A percentile compares a stretch with the other conserved stretches of the same genome.
Evolutionary conservation across 176 grass and related monocot genomes (phyloP).

Genomic region (Microstegium vimineum): DNA sequence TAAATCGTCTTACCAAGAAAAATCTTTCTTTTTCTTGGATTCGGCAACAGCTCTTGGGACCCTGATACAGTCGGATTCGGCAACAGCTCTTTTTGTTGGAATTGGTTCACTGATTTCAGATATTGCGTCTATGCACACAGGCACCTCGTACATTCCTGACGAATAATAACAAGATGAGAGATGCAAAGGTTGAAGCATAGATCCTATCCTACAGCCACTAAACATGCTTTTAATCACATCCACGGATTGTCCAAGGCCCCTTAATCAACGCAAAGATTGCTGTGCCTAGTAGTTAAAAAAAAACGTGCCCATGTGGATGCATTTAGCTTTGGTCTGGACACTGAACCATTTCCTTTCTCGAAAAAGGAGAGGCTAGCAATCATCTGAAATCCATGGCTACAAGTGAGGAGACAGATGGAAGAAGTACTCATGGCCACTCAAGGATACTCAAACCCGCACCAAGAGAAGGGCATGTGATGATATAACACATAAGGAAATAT

Average conservation of each 20-base stretch:
- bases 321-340: slow-evolving; percentile 21
- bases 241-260: background rate
- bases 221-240: slow-evolving; percentile 23
- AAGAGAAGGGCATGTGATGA: background rate
- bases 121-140: background rate
- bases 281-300: slow-evolving; percentile 10
- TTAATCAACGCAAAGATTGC: slow-evolving; percentile 13
- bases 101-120: background rate
- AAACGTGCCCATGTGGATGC: slow-evolving; percentile 24
- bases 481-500: background rate
- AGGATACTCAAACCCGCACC: background rate
- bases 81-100: too few relatives aligned
- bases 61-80: background rate
- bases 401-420: slow-evolving; percentile 12
- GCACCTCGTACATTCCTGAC: slow-evolving; percentile 22
- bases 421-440: background rate
- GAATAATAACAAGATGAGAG: slow-evolving; percentile 34
- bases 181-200: slow-evolving; percentile 28
- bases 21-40: background rate
- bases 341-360: background rate
- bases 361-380: slow-evolving; percentile 13
- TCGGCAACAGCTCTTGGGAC: background rate
- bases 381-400: slow-evolving; percentile 10
- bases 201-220: slow-evolving; percentile 37
- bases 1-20: background rate